Evolutionary conservation across 805 yeast genomes (phyloP).

Genomic region (Lipomyces japonicus): DNA sequence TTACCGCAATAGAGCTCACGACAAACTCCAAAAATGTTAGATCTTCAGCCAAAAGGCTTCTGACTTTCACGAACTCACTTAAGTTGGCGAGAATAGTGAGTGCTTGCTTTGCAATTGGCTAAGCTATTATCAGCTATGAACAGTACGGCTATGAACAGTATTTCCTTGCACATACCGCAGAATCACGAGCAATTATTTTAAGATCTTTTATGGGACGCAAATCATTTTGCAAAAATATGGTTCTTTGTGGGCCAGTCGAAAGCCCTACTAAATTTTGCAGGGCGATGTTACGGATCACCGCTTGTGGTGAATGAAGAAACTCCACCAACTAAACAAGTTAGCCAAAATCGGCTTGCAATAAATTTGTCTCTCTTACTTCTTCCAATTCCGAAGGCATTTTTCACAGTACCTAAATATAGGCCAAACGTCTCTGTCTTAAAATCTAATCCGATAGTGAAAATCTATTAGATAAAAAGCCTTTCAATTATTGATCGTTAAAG

Average conservation of each 20-base stretch:
- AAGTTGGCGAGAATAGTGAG: constrained; percentile 77
- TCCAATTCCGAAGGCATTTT: constrained; percentile 53
- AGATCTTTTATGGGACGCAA: constrained; percentile 69
- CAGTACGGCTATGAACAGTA: not conserved
- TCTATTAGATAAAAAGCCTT: too few relatives aligned
- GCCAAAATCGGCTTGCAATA: not conserved
- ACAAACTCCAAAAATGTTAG: constrained; percentile 43
- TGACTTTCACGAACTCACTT: constrained; percentile 64
- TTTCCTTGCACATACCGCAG: constrained; percentile 12
- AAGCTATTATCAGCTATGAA: too few relatives aligned
- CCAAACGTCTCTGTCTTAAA: too few relatives aligned
- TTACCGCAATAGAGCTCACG: constrained; percentile 33
- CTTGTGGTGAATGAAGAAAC: constrained; percentile 77
- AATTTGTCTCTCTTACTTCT: constrained; percentile 40
- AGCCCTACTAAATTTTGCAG: constrained; percentile 77
- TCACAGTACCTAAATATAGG: too few relatives aligned
- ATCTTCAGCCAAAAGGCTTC: constrained; percentile 66
- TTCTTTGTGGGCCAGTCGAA: constrained; percentile 65
- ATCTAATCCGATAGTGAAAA: too few relatives aligned
- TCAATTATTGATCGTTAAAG: too few relatives aligned
- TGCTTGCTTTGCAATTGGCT: constrained; percentile 41
- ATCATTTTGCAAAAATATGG: constrained; percentile 65
- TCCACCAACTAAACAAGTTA: constrained; percentile 50
- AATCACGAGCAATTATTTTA: constrained; percentile 53
- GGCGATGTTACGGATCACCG: constrained; percentile 77